These are phyloP conservation scores for Malassezia brasiliensis DNA, from an alignment of 1,284 basidiomycete species.

Conservation along the genomic window DNA sequence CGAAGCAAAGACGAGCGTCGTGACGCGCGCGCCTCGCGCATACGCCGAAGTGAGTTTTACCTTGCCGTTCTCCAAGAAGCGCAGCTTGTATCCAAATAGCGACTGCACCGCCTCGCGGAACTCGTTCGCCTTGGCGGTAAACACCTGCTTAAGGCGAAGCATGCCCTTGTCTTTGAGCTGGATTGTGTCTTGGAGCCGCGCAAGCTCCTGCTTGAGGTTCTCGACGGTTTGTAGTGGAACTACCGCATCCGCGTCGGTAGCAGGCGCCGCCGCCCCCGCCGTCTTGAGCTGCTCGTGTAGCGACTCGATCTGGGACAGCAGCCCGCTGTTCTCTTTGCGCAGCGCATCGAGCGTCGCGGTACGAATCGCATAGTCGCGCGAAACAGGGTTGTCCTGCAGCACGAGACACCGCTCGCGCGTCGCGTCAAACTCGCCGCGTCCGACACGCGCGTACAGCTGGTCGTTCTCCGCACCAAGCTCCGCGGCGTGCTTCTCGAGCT, in stretches of 20 bases:
- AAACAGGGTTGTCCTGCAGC: constrained; percentile 64
- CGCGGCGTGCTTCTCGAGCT: constrained; percentile 53
- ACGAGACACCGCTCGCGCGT: constrained; percentile 62
- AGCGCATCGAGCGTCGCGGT: constrained; percentile 61
- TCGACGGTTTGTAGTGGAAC: constrained; percentile 59
- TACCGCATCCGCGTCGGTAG: constrained; percentile 57
- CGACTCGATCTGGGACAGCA: constrained; percentile 23
- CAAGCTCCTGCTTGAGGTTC: constrained; percentile 58
- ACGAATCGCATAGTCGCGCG: constrained; percentile 62
- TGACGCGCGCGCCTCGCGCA: constrained; percentile 50
- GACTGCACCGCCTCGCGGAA: constrained; percentile 69
- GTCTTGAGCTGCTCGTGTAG: neutral
- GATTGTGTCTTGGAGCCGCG: constrained; percentile 54
- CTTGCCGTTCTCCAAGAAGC: constrained; percentile 71
- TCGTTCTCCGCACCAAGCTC: constrained; percentile 63
- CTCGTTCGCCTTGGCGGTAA: constrained; percentile 64
- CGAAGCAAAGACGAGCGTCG: constrained; percentile 51
- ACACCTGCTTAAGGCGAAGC: constrained; percentile 61
- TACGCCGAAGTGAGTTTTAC: constrained; percentile 72
- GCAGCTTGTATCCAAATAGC: constrained; percentile 71
- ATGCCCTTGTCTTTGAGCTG: constrained; percentile 61
- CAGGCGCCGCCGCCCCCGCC: constrained; percentile 51
- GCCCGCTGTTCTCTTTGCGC: constrained; percentile 59
- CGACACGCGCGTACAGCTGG: constrained; percentile 55
- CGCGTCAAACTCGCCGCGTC: constrained; percentile 65